phyloP scores from a whole-genome alignment of 2,329 filamentous ascomycete species.

The Talaromyces islandicus region DNA sequence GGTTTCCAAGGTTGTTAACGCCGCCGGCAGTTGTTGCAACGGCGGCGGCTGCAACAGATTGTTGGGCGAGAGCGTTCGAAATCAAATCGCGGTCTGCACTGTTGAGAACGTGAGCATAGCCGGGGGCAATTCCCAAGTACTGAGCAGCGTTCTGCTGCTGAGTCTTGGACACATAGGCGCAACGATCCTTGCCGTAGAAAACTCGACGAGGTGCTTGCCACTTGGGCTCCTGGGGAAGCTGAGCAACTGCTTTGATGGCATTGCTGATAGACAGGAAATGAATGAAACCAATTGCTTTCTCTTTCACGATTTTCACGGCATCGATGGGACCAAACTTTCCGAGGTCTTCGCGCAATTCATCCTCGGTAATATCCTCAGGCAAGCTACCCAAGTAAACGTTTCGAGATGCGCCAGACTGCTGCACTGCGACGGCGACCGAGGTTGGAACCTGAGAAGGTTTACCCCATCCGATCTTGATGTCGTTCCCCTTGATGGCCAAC shows the following conservation, averaged over 20 bases:
- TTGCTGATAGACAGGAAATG: conserved; percentile 97
- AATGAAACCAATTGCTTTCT: conserved; percentile 97
- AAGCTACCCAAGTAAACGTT: conserved; percentile 97
- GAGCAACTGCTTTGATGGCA: conserved; percentile 94
- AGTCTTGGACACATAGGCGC: conserved; percentile 97
- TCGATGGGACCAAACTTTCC: conserved; percentile 96
- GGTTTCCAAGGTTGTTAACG: conserved; percentile 94
- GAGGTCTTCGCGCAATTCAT: conserved; percentile 88
- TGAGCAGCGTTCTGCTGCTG: conserved; percentile 99
- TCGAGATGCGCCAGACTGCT: conserved; percentile 92
- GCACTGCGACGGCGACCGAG: conserved; percentile 92
- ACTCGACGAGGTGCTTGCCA: conserved; percentile 95
- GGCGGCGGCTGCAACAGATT: conserved; percentile 92
- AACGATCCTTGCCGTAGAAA: conserved; percentile 98
- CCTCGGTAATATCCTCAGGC: conserved; percentile 81
- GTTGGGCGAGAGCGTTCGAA: conserved; percentile 90
- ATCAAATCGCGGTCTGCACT: conserved; percentile 94
- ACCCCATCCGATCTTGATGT: conserved; percentile 99
- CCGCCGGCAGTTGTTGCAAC: conserved; percentile 95
- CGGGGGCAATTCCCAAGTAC: conserved; percentile 93
- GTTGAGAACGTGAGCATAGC: conserved; percentile 93
- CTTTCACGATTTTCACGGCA: conserved; percentile 93
- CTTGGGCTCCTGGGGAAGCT: conserved; percentile 91
- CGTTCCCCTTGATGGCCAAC: conserved; percentile 94
- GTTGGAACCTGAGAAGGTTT: conserved; percentile 98